Evolutionary conservation across 2,329 filamentous ascomycete species (phyloP), one percentile per base, ranked within the genome.

Genomic region (Meredithiella fracta): DNA sequence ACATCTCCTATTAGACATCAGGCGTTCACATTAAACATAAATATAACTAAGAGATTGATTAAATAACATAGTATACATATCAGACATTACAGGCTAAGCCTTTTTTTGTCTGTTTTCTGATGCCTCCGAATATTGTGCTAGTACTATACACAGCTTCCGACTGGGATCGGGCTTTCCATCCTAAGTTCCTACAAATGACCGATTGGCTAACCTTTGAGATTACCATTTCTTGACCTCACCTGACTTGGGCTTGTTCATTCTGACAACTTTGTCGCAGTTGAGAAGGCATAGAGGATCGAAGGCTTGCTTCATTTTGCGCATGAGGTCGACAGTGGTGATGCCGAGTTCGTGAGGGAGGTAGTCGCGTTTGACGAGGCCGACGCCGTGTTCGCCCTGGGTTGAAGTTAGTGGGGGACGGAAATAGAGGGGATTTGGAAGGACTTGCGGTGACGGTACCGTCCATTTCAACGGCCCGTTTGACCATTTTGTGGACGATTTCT

Each of bases 221-320:
- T 66, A 75, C 73, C 72, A 75, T 60, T 69, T 65, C n/a, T 65
- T 60, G 11, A 75, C 66, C 63, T 75, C 67, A 37, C 71, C 68
- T 51, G 63, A 66, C 63, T 66, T 67, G 3, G 69, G 68, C 61
- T 65, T 64, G 67, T 83, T 72, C 63, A 83, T 72, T 57, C 82
- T 74, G 11, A 85, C 68, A 22, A 85, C 74, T 70, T 85, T 85
- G 70, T 85, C 82, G 62, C 76, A 80, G 69, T 85, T 85, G 54
- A 83, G 72, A 55, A 85, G 67, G 62, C 77, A 83, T 31, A 88
- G 70, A 2, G 86, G 86, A 67, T 92, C 87, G 60, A 89, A 84
- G 0, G 86, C 83, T 63, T 80, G 74, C 72, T 92, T 92, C 66
- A 91, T 80, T 82, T 83, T 86, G 68, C 86, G 78, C 86, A 94